Conservation (phyloP, 768 basidiomycete genomes). For the Phylloporus sp. region DNA sequence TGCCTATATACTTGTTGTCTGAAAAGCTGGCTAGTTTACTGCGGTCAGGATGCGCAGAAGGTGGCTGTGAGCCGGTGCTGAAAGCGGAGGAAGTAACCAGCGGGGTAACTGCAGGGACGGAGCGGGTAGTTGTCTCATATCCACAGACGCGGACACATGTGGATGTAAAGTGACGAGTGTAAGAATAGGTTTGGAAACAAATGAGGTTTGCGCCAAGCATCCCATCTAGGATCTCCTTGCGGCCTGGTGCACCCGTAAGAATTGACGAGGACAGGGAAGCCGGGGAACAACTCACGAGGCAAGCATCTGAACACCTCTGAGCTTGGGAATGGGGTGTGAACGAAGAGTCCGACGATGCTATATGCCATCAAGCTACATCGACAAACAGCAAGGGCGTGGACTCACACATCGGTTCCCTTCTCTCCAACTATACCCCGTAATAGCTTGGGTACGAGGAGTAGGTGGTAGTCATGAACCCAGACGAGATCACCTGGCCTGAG, state of each 20-base stretch:
- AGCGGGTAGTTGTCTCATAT: conserved; percentile 65
- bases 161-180: conserved; percentile 91
- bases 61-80: not conserved
- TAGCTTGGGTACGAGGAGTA: conserved; percentile 85
- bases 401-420: conserved; percentile 26
- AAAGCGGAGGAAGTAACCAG: conserved; percentile 6
- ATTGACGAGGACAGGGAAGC: not conserved
- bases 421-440: conserved; percentile 61
- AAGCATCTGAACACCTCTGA: conserved; percentile 94
- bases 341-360: conserved; percentile 79
- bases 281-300: conserved; percentile 55
- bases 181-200: conserved; percentile 97
- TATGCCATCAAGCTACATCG: not conserved
- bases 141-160: conserved; percentile 96
- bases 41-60: conserved; percentile 7
- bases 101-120: conserved; percentile 2
- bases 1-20: conserved; percentile 35
- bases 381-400: not conserved
- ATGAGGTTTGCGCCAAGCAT: conserved; percentile 97
- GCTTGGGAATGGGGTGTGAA: conserved; percentile 97
- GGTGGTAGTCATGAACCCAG: conserved; percentile 95
- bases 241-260: conserved; percentile 40
- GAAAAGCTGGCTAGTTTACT: not conserved
- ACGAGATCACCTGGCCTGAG: conserved; percentile 90
- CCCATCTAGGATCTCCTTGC: conserved; percentile 93